A percentile compares a stretch with the other conserved stretches of the same genome.
These are phyloP conservation scores for Chenopodium album DNA, from an alignment of 148 eudicot genomes.

Conservation along the genomic window DNA sequence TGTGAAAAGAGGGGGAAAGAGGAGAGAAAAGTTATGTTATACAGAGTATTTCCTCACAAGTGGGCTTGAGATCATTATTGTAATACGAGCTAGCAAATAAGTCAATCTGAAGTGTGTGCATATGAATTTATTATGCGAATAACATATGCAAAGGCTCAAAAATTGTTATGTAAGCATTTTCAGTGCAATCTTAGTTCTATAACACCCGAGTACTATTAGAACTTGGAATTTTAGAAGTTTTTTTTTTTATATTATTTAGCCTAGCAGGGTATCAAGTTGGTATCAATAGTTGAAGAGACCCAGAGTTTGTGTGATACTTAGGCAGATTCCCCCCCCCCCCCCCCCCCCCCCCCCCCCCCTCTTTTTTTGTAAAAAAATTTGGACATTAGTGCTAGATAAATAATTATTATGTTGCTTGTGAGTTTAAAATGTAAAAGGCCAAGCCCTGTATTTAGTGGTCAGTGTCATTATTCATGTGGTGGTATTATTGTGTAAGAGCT, in stretches of 20 bases:
- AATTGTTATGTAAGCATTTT: not conserved
- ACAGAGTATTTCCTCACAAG: not conserved
- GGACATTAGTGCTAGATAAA: not conserved
- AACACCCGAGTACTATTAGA: not conserved
- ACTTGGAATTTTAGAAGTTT: not conserved
- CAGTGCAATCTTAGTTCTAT: not conserved
- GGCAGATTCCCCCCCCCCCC: not conserved
- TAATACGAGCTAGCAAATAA: no score
- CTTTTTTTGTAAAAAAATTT: not conserved
- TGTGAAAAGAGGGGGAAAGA: no score
- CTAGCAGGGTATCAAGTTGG: not conserved
- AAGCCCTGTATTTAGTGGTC: not conserved
- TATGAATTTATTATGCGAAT: no score
- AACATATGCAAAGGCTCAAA: not conserved
- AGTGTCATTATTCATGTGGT: not conserved
- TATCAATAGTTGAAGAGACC: not conserved
- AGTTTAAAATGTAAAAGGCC: not conserved
- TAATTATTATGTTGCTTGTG: not conserved
- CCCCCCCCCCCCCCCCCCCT: not conserved
- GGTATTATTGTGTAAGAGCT: not conserved
- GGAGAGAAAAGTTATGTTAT: no score
- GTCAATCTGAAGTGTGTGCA: no score
- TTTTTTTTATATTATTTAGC: not conserved
- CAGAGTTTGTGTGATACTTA: not conserved
- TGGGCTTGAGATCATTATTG: not conserved